A percentile compares a stretch with the other conserved stretches of the same genome.
These are phyloP conservation scores for Penicillium tannophilum DNA, from an alignment of 495 filamentous ascomycete species.

Conservation along the genomic window DNA sequence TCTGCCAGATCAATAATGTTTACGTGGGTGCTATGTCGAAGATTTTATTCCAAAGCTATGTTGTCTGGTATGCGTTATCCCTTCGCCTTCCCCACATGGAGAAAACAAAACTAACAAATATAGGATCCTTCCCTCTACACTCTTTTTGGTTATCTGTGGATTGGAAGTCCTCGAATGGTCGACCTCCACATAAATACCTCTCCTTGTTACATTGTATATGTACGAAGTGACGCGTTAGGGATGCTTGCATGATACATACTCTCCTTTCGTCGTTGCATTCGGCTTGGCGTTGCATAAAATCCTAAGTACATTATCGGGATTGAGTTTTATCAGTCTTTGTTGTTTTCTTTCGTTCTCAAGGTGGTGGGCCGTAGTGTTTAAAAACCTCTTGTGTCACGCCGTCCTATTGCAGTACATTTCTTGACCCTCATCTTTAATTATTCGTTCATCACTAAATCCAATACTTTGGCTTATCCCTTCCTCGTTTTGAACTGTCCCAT, in stretches of 20 bases:
- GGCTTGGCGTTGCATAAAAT: not conserved
- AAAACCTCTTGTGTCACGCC: not conserved
- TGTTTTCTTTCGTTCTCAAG: not conserved
- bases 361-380: not conserved
- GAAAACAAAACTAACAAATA: constrained; percentile 26
- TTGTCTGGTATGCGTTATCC: constrained; percentile 73
- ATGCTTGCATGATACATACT: constrained; percentile 3
- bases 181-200: constrained; percentile 42
- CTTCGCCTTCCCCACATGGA: not conserved
- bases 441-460: not conserved
- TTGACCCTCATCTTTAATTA: not conserved
- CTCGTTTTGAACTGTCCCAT: not conserved
- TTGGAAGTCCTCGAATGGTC: constrained; percentile 90
- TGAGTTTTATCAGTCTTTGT: not conserved
- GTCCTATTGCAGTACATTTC: not conserved
- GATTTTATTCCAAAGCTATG: constrained; percentile 95
- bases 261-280: not conserved
- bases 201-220: constrained; percentile 4
- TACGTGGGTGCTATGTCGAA: constrained; percentile 92
- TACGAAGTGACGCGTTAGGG: not conserved
- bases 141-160: constrained; percentile 87
- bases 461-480: not conserved
- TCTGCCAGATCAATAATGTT: constrained; percentile 97
- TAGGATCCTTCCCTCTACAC: constrained; percentile 92
- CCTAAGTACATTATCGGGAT: not conserved